Evolutionary conservation across 176 grass and related monocot species (phyloP), one percentile per base, ranked within the genome.

Genomic region (Lolium multiflorum): DNA sequence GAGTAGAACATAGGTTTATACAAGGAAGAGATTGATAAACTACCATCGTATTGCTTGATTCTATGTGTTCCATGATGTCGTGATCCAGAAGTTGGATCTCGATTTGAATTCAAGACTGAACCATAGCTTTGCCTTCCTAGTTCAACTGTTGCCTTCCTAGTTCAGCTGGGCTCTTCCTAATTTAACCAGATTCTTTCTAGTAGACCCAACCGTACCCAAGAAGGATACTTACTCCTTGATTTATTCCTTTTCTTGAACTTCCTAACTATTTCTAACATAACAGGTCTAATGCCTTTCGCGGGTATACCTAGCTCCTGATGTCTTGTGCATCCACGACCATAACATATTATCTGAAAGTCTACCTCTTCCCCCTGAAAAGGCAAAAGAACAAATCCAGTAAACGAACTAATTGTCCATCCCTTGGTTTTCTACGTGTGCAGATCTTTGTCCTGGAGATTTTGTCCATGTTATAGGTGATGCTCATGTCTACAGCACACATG

Each of bases 401-500:
- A 43, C 41, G 7, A 43, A 43, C 41, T 43, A 5, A 43, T 43
- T 43, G 41, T 43, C 7, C 3, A 43, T 43, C 46, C 20, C 57
- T 59, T 25, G 10, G 60, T 9, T 60, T 60, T 59, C 55, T n/a
- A 8, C 5, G 18, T 13, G 5, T 78, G 49, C 70, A 97, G 94
- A 78, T 94, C 86, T 98, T 73, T 89, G 71, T 57, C 96, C 91
- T 80, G 96, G 93, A 54, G 91, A 98, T 71, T 98, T 95, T 88
- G 78, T 95, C 44, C 93, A 94, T 94, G 93, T 94, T 46, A 86
- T 96, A 51, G 97, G 97, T 20, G 94, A 96, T 84, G 90, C 90
- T n/a, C 94, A 99, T 91, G 89, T 99, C 64, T 99, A 99, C 80
- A 88, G 90, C 5, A 93, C 88, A 47, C 97, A 99, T 85, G 87